phyloP scores from a whole-genome alignment of 768 basidiomycete species.

The Podaxis pistillaris region DNA sequence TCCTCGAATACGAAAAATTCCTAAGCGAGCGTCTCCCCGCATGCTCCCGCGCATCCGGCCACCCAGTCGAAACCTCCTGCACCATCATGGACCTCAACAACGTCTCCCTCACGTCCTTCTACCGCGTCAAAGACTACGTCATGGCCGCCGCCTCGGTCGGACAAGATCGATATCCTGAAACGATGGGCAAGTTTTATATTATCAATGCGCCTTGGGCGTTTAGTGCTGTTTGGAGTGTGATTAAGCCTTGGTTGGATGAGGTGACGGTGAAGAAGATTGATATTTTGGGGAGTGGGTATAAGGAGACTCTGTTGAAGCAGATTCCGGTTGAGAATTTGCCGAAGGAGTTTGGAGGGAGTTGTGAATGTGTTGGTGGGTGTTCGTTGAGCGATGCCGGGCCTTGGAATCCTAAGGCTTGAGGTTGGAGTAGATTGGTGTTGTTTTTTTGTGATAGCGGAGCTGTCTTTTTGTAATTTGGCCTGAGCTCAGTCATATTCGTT shows the following conservation, averaged over 20 bases:
- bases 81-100: constrained; percentile 90
- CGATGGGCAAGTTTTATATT: constrained; percentile 98
- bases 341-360: constrained; percentile 79
- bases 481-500: background rate
- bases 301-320: constrained; percentile 74
- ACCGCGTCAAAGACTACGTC: constrained; percentile 91
- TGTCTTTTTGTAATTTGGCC: background rate
- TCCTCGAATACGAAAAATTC: constrained; percentile 92
- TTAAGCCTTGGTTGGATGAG: constrained; percentile 93
- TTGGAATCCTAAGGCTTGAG: constrained; percentile 53
- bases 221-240: constrained; percentile 79
- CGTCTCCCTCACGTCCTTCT: constrained; percentile 75
- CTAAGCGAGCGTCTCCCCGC: constrained; percentile 78
- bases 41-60: constrained; percentile 65
- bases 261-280: constrained; percentile 95
- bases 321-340: constrained; percentile 85
- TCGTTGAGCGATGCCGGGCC: constrained; percentile 89
- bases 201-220: constrained; percentile 97
- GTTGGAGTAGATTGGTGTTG: background rate
- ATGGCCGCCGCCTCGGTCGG: constrained; percentile 72
- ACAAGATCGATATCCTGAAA: constrained; percentile 90
- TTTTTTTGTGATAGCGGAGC: background rate
- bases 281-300: constrained; percentile 78
- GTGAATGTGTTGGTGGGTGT: constrained; percentile 78
- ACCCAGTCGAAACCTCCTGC: constrained; percentile 95